Percentiles rank a stretch among this genome's conserved stretches.
Conservation (phyloP, 2,329 filamentous ascomycete species). For the Mariannaea elegans region DNA sequence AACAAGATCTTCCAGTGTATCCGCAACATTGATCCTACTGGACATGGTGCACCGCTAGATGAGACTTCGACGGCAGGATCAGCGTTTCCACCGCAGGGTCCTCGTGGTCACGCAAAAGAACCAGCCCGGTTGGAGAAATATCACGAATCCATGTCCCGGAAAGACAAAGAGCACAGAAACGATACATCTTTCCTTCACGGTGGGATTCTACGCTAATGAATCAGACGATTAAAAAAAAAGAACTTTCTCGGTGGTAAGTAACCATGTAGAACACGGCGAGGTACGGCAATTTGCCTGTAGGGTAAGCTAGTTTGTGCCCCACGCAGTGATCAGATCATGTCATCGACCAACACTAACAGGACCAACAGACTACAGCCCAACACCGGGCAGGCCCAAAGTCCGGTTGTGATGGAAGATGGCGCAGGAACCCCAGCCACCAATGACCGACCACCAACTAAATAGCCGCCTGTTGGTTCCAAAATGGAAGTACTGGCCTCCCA, state of each 20-base stretch:
- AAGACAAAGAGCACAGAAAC: neutral
- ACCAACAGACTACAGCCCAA: no score
- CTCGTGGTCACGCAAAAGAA: neutral
- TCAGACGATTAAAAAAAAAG: constrained; percentile 11
- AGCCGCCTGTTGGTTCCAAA: no score
- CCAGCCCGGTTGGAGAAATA: neutral
- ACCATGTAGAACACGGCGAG: constrained; percentile 12
- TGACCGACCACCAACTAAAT: no score
- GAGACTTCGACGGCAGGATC: neutral
- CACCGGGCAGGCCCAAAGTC: no score
- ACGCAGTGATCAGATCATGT: no score
- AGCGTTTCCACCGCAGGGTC: neutral
- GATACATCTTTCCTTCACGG: neutral
- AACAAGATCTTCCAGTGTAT: neutral
- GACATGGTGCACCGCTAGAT: no score
- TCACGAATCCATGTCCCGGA: neutral
- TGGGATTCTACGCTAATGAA: neutral
- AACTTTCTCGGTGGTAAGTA: constrained; percentile 29
- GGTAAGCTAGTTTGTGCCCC: no score
- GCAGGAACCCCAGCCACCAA: no score
- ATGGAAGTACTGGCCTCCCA: no score
- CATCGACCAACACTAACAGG: no score
- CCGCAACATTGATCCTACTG: no score
- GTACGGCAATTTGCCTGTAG: constrained; percentile 35
- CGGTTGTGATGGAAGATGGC: no score